These are phyloP conservation scores for Pestalotiopsis sp. DNA, from an alignment of 2,329 filamentous ascomycete genomes.

Conservation along the genomic window DNA sequence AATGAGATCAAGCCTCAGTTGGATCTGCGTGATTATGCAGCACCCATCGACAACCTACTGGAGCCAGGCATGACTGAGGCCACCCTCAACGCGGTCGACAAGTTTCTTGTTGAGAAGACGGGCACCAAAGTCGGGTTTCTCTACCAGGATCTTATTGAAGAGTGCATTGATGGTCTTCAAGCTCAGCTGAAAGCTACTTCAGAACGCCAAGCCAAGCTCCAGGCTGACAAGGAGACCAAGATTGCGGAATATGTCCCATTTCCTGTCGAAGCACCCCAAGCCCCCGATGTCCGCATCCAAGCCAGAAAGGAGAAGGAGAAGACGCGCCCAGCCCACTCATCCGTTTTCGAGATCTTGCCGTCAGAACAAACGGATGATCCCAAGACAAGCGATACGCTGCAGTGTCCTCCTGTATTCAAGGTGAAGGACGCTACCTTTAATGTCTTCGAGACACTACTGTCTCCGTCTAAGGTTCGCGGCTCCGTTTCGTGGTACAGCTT, in stretches of 20 bases:
- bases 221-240: not conserved
- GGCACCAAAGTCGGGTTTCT: conserved; percentile 43
- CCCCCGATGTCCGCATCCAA: conserved; percentile 28
- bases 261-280: conserved; percentile 17
- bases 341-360: conserved; percentile 32
- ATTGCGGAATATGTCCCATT: conserved; percentile 20
- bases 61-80: conserved; percentile 38
- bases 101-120: conserved; percentile 37
- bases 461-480: conserved; percentile 28
- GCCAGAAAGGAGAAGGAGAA: conserved; percentile 44
- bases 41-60: conserved; percentile 43
- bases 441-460: conserved; percentile 39
- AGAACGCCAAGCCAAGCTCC: conserved; percentile 8
- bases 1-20: conserved; percentile 37
- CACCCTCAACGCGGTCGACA: conserved; percentile 37
- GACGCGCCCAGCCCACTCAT: conserved; percentile 40
- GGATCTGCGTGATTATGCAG: conserved; percentile 39
- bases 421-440: conserved; percentile 39
- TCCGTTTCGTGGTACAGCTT: conserved; percentile 39
- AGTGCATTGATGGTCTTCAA: conserved; percentile 36
- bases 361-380: not conserved
- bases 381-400: not conserved
- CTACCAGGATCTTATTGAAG: conserved; percentile 44
- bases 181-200: conserved; percentile 23
- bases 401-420: conserved; percentile 25